phyloP scores from a whole-genome alignment of 2,329 filamentous ascomycete genomes.

The Proliferodiscus dingleyae region DNA sequence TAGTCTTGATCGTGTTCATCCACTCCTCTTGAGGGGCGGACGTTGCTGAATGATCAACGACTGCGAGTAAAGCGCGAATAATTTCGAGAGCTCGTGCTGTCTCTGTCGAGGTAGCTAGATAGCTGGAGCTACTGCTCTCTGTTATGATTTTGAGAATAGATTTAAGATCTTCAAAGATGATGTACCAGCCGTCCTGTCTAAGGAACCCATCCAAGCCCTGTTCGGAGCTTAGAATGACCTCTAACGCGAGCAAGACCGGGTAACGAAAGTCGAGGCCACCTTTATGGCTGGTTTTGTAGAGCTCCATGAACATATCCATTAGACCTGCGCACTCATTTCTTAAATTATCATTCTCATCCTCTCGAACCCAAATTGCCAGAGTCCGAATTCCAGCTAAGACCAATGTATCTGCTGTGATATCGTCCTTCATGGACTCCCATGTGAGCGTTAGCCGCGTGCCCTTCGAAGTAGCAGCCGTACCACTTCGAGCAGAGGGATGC shows the following conservation, averaged over 20 bases:
- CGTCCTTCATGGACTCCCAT: conserved; percentile 51
- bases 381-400: conserved; percentile 53
- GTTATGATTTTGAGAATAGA: conserved; percentile 36
- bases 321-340: conserved; percentile 46
- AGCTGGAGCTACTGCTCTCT: neutral
- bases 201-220: conserved; percentile 37
- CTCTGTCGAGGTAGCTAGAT: conserved; percentile 28
- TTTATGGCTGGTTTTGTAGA: conserved; percentile 42
- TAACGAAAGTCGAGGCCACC: conserved; percentile 48
- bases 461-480: conserved; percentile 39
- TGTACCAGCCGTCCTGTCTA: conserved; percentile 48
- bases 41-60: conserved; percentile 44
- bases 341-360: conserved; percentile 59
- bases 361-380: conserved; percentile 62
- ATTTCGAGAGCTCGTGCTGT: conserved; percentile 49
- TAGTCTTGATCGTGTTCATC: conserved; percentile 50
- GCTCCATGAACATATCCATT: conserved; percentile 58
- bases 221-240: conserved; percentile 50
- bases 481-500: conserved; percentile 50
- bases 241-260: conserved; percentile 53
- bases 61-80: conserved; percentile 48
- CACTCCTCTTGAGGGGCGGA: conserved; percentile 45
- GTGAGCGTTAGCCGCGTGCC: conserved; percentile 45
- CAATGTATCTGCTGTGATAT: conserved; percentile 49
- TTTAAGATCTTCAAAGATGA: conserved; percentile 47